Evolutionary conservation across 2,329 filamentous ascomycete genomes (phyloP), one percentile per base, ranked within the genome.

Genomic region (Talaromyces pinophilus): DNA sequence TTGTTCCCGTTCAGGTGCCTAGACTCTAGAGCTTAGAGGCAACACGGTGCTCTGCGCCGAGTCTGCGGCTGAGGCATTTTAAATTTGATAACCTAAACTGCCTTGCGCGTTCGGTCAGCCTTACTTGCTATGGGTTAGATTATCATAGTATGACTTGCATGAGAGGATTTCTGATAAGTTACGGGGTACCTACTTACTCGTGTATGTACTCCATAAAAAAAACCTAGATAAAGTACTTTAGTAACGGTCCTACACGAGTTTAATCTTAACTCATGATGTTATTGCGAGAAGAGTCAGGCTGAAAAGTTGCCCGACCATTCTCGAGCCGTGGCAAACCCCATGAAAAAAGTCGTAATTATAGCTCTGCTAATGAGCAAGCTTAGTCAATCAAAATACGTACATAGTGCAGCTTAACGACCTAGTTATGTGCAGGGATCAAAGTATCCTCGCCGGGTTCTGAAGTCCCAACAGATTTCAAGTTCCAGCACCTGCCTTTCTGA

Each of bases 401-500:
- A 57, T 25, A 40, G 11, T 11, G 54, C n/a, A 33, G 11, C 54
- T 40, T 11, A 11, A 40, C 30, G 38, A 55, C 7, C n/a, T 35
- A 19, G 52, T 17, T 55, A 57, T 40, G 30, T 38, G n/a, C 54
- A 57, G 54, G 54, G 54, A 10, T 57, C 33, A 6, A 40, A 25
- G n/a, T 15, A 38, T 11, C 54, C 10, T 57, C 38, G 33, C 13
- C 38, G 54, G 33, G 48, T 52, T 52, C 48, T 38, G 13, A 52
- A 22, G 22, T 52, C 48, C 25, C 48, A 52, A 52, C 48, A 30
- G 15, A 35, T 19, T 38, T 22, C 46, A 50, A 25, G 46, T 50
- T 28, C n/a, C 33, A 40, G 35, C 54, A 57, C 54, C 33, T 57
- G 54, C 54, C 54, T 57, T 19, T 57, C 54, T 57, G 33, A 57